Evolutionary conservation across 352 stramenopile genomes (phyloP).

Genomic region (Phytophthora ohioensis): DNA sequence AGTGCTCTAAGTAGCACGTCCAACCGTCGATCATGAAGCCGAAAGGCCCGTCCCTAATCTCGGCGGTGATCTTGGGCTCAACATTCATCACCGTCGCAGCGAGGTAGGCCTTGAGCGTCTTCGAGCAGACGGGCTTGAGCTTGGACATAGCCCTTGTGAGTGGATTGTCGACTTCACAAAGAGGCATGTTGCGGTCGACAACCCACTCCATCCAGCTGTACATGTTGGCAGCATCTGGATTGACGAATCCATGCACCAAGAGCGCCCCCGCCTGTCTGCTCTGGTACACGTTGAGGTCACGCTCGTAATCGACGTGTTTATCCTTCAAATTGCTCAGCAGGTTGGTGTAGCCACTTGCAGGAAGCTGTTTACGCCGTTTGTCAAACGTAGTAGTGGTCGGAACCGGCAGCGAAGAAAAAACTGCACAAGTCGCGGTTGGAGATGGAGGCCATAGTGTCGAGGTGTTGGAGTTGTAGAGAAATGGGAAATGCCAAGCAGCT

Average conservation of each 20-base stretch:
- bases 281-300: background rate
- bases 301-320: background rate
- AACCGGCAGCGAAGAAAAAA: background rate
- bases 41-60: background rate
- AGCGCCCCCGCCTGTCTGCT: background rate
- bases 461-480: background rate
- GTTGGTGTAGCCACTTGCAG: slow-evolving; percentile 12
- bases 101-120: background rate
- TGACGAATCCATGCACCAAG: background rate
- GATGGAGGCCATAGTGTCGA: background rate
- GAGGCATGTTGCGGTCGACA: slow-evolving; percentile 2
- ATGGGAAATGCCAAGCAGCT: background rate
- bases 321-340: slow-evolving; percentile 7
- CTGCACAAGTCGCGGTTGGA: slow-evolving; percentile 2
- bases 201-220: slow-evolving; percentile 5
- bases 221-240: background rate
- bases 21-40: slow-evolving; percentile 2
- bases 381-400: background rate
- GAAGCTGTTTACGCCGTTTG: background rate
- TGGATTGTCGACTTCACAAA: slow-evolving; percentile 9
- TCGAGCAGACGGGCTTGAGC: slow-evolving; percentile 5
- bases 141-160: slow-evolving; percentile 1
- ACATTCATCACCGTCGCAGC: background rate
- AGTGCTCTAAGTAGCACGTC: background rate
- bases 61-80: background rate